A percentile compares a stretch with the other conserved stretches of the same genome.
Conservation (phyloP, 2,329 filamentous ascomycete species). For the Proliferodiscus dingleyae region DNA sequence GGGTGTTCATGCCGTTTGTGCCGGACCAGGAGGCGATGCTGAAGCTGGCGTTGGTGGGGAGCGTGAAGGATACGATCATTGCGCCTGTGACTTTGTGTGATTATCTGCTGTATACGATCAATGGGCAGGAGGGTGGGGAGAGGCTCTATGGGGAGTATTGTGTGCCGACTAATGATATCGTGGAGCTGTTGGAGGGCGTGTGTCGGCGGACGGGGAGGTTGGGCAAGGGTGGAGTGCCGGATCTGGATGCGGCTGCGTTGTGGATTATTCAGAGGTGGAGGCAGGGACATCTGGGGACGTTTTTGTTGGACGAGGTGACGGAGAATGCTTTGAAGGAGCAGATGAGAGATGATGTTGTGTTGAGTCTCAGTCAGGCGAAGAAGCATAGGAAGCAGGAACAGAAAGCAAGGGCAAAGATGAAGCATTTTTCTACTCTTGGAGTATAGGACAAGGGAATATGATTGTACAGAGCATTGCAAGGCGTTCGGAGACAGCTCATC, state of each 20-base stretch:
- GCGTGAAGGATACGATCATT: constrained; percentile 85
- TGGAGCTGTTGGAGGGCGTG: constrained; percentile 63
- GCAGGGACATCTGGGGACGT: constrained; percentile 67
- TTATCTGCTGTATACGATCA: constrained; percentile 83
- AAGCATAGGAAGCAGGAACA: constrained; percentile 59
- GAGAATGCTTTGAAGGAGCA: constrained; percentile 53
- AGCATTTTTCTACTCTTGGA: constrained; percentile 1
- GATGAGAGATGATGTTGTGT: constrained; percentile 40
- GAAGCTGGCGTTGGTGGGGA: constrained; percentile 86
- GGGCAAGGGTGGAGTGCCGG: constrained; percentile 64
- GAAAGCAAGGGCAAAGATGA: constrained; percentile 35
- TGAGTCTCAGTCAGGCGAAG: constrained; percentile 65
- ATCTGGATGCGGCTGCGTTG: constrained; percentile 67
- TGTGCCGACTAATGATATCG: constrained; percentile 78
- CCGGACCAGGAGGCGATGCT: constrained; percentile 83
- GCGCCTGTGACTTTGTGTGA: constrained; percentile 75
- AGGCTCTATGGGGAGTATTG: constrained; percentile 44
- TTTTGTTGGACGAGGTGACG: constrained; percentile 73
- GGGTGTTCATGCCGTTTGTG: constrained; percentile 92
- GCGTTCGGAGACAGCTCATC: too few species aligned
- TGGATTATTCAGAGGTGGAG: constrained; percentile 83
- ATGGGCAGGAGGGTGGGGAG: constrained; percentile 38
- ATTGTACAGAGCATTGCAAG: constrained; percentile 1
- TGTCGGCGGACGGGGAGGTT: constrained; percentile 73
- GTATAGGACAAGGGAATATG: neutral